Percentiles rank a stretch among this genome's conserved stretches.
These are phyloP conservation scores for Globisporangium splendens DNA, from an alignment of 352 stramenopile genomes.

Conservation along the genomic window DNA sequence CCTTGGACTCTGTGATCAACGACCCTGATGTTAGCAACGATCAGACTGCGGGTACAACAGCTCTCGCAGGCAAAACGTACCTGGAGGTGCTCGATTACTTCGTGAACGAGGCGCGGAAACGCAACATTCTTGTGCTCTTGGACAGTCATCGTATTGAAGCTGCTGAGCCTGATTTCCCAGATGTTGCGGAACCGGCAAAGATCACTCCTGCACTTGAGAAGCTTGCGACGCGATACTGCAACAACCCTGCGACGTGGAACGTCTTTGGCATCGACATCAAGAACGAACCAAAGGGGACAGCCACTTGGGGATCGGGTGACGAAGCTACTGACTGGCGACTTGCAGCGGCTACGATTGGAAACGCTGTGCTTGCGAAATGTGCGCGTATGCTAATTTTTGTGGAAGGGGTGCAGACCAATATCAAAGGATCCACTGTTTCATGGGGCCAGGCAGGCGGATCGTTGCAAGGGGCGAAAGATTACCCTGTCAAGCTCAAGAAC, in stretches of 20 bases:
- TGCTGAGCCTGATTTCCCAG: conserved; percentile 50
- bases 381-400: conserved; percentile 67
- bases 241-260: conserved; percentile 63
- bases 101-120: conserved; percentile 44
- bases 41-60: conserved; percentile 38
- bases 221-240: conserved; percentile 57
- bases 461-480: conserved; percentile 51
- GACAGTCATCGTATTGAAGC: conserved; percentile 63
- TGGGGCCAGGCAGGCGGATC: conserved; percentile 65
- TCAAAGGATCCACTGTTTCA: conserved; percentile 45
- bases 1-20: conserved; percentile 59
- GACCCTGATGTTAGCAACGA: conserved; percentile 38
- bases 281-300: conserved; percentile 70
- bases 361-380: conserved; percentile 60
- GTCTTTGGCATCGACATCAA: conserved; percentile 77
- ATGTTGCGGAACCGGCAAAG: conserved; percentile 45
- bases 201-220: conserved; percentile 54
- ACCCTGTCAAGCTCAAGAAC: conserved; percentile 62
- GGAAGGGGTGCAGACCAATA: conserved; percentile 70
- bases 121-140: conserved; percentile 72
- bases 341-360: conserved; percentile 58
- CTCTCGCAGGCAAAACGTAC: conserved; percentile 49
- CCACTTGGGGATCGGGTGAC: conserved; percentile 60
- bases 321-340: conserved; percentile 63
- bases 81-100: conserved; percentile 58